These are phyloP conservation scores for Camellia oleifera DNA, from an alignment of 179 eudicot genomes.

Conservation along the genomic window DNA sequence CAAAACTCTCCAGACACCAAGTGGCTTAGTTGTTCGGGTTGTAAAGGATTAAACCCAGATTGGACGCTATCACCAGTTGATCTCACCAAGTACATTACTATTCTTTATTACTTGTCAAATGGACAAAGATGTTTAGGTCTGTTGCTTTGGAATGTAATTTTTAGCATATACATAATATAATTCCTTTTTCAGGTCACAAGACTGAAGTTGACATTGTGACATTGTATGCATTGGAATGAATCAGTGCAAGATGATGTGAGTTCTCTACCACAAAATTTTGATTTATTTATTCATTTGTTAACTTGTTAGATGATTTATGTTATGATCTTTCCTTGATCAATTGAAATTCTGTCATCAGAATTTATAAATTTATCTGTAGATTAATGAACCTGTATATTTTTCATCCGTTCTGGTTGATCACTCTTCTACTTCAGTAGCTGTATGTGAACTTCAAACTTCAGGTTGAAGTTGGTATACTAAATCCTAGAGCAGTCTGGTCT, in stretches of 20 bases:
- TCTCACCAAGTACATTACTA: not conserved
- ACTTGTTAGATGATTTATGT: not conserved
- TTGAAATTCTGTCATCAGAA: not conserved
- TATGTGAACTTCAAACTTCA: not conserved
- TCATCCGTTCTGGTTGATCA: not conserved
- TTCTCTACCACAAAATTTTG: too few relatives aligned
- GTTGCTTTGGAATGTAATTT: not conserved
- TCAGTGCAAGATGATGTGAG: conserved; percentile 2
- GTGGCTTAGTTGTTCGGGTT: conserved; percentile 73
- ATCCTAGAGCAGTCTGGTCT: not conserved
- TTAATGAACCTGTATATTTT: not conserved
- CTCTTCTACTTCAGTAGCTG: not conserved
- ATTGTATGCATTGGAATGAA: not conserved
- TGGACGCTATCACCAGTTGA: not conserved
- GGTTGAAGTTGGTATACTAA: not conserved
- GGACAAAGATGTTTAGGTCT: not conserved
- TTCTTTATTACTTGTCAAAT: not conserved
- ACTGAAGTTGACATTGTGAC: not conserved
- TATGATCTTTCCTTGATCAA: not conserved
- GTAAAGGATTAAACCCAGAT: conserved; percentile 56
- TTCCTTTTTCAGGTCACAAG: not conserved
- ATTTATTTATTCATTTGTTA: not conserved
- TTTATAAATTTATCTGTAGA: not conserved
- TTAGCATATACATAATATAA: not conserved
- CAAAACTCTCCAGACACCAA: conserved; percentile 71